Percentiles rank a stretch among this genome's conserved stretches.
phyloP scores from a whole-genome alignment of 2,329 filamentous ascomycete genomes.

The Pyrenophora seminiperda region DNA sequence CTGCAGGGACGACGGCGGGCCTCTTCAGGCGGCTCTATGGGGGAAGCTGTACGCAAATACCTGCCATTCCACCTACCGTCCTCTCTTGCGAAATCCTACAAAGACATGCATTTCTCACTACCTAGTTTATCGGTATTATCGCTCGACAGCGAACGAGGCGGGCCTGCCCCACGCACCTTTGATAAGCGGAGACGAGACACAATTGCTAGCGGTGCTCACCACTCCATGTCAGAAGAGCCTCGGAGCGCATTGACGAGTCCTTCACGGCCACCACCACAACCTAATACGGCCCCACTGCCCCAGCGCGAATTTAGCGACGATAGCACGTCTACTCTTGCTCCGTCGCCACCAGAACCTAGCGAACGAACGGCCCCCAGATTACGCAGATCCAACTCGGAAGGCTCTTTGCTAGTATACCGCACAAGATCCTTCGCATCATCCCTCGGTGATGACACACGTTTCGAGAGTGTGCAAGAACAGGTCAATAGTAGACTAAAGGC shows the following conservation, averaged over 20 bases:
- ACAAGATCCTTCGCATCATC: conserved; percentile 79
- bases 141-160: conserved; percentile 18
- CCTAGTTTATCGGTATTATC: conserved; percentile 41
- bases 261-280: conserved; percentile 16
- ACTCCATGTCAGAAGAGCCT: conserved; percentile 16
- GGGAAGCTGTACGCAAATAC: conserved; percentile 45
- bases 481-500: conserved; percentile 90
- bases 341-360: conserved; percentile 5
- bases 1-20: conserved; percentile 48
- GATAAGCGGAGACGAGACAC: conserved; percentile 25
- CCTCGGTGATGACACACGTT: conserved; percentile 80
- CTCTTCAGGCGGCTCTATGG: conserved; percentile 46
- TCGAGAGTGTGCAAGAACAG: conserved; percentile 79
- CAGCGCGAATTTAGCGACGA: conserved; percentile 26
- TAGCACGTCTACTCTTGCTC: conserved; percentile 24
- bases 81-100: conserved; percentile 44
- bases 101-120: conserved; percentile 45
- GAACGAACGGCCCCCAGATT: conserved; percentile 47
- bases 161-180: conserved; percentile 12
- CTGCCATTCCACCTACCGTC: conserved; percentile 44
- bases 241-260: conserved; percentile 9
- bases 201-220: conserved; percentile 20
- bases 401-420: conserved; percentile 74
- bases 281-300: conserved; percentile 20
- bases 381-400: conserved; percentile 72